Percentiles rank a stretch among this genome's conserved stretches.
These are phyloP conservation scores for Chondrus crispus DNA, from an alignment of 23 red algal genomes.

Conservation along the genomic window DNA sequence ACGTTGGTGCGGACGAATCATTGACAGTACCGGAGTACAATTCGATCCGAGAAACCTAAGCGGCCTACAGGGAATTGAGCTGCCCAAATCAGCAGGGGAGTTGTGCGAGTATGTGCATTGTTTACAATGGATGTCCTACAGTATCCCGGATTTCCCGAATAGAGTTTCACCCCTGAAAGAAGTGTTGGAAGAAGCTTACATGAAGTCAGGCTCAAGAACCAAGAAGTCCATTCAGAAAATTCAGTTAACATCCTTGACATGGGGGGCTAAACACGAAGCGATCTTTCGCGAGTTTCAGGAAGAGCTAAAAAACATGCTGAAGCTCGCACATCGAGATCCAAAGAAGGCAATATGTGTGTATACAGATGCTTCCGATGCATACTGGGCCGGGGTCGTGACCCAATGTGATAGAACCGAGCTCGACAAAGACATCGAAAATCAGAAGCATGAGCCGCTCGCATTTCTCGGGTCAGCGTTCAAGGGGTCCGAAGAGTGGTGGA, in stretches of 20 bases:
- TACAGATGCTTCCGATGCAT: constrained; percentile 4
- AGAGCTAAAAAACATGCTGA: neutral
- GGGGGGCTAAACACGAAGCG: neutral
- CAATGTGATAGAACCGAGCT: neutral
- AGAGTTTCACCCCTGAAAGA: neutral
- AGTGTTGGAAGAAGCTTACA: constrained; percentile 4
- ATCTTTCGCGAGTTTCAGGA: neutral
- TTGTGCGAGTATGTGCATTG: neutral
- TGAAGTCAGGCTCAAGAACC: neutral
- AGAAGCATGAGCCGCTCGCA: constrained; percentile 23
- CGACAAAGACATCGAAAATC: neutral
- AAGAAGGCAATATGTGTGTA: neutral
- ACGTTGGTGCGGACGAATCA: constrained; percentile 23
- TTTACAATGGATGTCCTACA: neutral
- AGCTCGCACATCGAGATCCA: neutral
- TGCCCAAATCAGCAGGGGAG: neutral
- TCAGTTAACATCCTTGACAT: neutral
- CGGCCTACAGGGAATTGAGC: neutral
- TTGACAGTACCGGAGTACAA: neutral
- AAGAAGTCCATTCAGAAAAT: neutral
- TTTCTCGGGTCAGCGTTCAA: neutral
- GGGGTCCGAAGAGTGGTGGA: neutral
- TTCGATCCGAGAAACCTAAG: neutral
- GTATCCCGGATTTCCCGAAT: neutral
- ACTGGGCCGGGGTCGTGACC: neutral